Evolutionary conservation across 768 basidiomycete genomes (phyloP).

Genomic region (Panus rudis): DNA sequence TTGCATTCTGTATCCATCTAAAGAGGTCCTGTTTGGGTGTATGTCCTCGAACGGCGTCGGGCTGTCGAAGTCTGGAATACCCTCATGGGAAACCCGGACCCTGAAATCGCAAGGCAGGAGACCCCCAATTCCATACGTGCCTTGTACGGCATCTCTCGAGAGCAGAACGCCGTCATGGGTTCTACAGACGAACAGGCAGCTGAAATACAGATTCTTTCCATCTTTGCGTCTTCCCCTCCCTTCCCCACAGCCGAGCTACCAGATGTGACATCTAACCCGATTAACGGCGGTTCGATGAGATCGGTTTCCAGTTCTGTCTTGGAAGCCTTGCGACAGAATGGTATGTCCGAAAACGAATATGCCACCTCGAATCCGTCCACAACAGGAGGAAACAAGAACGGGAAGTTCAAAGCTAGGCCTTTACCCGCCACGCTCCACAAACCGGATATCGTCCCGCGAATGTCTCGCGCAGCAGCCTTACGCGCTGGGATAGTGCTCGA

Average conservation of each 20-base stretch:
- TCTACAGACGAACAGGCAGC: slow-evolving; percentile 61
- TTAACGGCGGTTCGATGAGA: background rate
- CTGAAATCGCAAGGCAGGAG: slow-evolving; percentile 44
- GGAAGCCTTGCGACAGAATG: slow-evolving; percentile 32
- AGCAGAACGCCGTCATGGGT: slow-evolving; percentile 68
- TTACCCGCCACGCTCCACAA: slow-evolving; percentile 52
- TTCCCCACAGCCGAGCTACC: slow-evolving; percentile 67
- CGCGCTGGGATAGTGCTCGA: slow-evolving; percentile 54
- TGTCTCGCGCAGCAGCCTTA: slow-evolving; percentile 66
- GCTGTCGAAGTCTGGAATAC: slow-evolving; percentile 77
- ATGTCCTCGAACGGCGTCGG: slow-evolving; percentile 76
- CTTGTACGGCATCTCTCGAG: slow-evolving; percentile 47
- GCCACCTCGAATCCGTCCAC: slow-evolving; percentile 38
- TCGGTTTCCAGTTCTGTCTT: slow-evolving; percentile 38
- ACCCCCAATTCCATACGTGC: slow-evolving; percentile 67
- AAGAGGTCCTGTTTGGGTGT: slow-evolving; percentile 88
- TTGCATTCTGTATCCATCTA: background rate
- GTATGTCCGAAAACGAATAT: slow-evolving; percentile 30
- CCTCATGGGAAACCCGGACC: slow-evolving; percentile 66
- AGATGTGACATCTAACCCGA: slow-evolving; percentile 28
- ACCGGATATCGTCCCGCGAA: slow-evolving; percentile 73
- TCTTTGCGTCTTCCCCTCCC: slow-evolving; percentile 80
- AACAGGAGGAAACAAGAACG: slow-evolving; percentile 34
- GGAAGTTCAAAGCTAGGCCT: slow-evolving; percentile 64
- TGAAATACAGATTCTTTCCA: slow-evolving; percentile 68